Evolutionary conservation across 2,329 filamentous ascomycete genomes (phyloP), one percentile per base, ranked within the genome.

Genomic region (Raffaelea deltoideospora): DNA sequence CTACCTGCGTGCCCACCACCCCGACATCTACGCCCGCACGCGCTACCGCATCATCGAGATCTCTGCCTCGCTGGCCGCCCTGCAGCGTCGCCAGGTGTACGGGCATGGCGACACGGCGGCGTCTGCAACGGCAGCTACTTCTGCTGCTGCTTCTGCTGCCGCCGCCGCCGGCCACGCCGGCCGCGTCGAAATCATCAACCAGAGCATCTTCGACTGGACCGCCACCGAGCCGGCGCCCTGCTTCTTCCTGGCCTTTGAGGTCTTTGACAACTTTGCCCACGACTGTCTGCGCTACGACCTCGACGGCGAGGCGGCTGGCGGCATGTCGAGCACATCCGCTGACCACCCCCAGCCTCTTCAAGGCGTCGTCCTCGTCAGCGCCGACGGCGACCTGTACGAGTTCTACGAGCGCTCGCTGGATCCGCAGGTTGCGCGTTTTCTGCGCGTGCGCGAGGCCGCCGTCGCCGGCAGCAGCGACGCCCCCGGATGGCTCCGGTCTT

Each of bases 251-350:
- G 90, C 88, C 31, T 80, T 98, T 59, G 90, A 98, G 59, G 90
- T 98, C 46, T 94, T 95, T 52, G 90, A 98, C 64, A 98, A 98
- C 61, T 96, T 98, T 54, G 78, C 85, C 26, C 92, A 98, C 62
- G 90, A 98, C 60, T 72, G 79, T 41, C 76, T 98, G 43, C 87
- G 92, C 44, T 98, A 96, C 61, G 80, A 96, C 58, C 67, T 79
- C 10, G 59, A 67, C 41, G 92, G 86, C 10, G 82, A 85, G 53
- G n/a, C n/a, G n/a, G 15, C 23, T 8, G 23, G 8, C 8, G 23
- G 23, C 23, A 26, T 26, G 23, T 8, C 23, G 23, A 13, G 23
- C 23, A 26, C 23, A 26, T 26, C 23, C 13, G 8, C 23, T 13
- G 28, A 18, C 26, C 26, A 7, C 10, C 26, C 26, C n/a, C 65